Evolutionary conservation across 306 rosid species (phyloP), one percentile per base, ranked within the genome.

Genomic region (Fagus crenata): DNA sequence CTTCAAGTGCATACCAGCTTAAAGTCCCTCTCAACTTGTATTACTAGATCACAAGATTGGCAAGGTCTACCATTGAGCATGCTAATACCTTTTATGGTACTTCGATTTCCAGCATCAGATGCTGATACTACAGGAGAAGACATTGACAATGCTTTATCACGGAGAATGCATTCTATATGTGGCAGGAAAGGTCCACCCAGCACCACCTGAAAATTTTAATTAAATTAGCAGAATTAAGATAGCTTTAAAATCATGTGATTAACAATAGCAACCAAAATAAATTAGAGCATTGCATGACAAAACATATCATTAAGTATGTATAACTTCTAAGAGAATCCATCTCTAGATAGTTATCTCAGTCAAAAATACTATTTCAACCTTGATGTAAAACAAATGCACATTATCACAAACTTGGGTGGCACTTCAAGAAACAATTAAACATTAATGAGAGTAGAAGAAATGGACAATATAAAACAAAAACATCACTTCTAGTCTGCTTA

Each of bases 151-250:
- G 98, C 96, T 88, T 89, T 92, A 63, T 88, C 85, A 41, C 79
- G 93, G 81, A 95, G 91, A 86, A 92, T 95, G 76, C 28, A 39
- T 85, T 95, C 96, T 79, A 92, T 87, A 74, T 89, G 91, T 37
- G 93, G 96, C 37, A 89, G 88, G 83, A 95, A 90, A 11, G 93
- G 93, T 31, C 97, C 97, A 53, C 96, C 95, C 73, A 94, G 84
- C 80, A 94, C 91, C 78, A 89, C 64, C 97, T 92, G 90, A 80
- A 84, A 84, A 40, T 73, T 75, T 42, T 53, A 59, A 33, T 39
- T 31, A 6, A 32, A 67, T 40, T 67, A 22, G 11, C 35, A 63
- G 32, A 72, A 71, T 80, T 80, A 78, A 74, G 41, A 74, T 36
- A 74, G 12, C 17, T 14, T 3, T 14, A 35, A 64, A 15, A 37